Evolutionary conservation across 2,329 filamentous ascomycete genomes (phyloP).

Genomic region (Fusarium sp.): DNA sequence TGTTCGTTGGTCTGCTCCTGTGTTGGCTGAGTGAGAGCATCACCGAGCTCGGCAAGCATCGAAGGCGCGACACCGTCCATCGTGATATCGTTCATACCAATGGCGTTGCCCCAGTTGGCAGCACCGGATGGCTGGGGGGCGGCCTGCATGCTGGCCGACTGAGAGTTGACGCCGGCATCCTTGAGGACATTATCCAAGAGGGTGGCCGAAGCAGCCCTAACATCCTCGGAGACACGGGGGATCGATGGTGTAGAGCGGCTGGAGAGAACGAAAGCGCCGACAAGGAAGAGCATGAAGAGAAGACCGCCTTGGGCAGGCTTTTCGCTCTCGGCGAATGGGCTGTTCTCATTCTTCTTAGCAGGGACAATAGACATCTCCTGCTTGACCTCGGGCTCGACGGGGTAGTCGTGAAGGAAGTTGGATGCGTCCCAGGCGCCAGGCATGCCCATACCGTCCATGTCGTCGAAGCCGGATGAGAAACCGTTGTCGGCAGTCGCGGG

Average conservation of each 20-base stretch:
- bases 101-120: slow-evolving; percentile 54
- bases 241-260: slow-evolving; percentile 81
- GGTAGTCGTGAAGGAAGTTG: slow-evolving; percentile 77
- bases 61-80: slow-evolving; percentile 64
- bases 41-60: slow-evolving; percentile 75
- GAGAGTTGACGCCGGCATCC: slow-evolving; percentile 74
- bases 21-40: slow-evolving; percentile 78
- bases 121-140: slow-evolving; percentile 67
- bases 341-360: slow-evolving; percentile 63
- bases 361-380: slow-evolving; percentile 68
- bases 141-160: slow-evolving; percentile 59
- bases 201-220: slow-evolving; percentile 81
- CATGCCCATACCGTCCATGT: slow-evolving; percentile 88
- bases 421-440: slow-evolving; percentile 84
- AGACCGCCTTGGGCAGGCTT: slow-evolving; percentile 83
- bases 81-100: slow-evolving; percentile 60
- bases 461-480: slow-evolving; percentile 79
- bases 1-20: slow-evolving; percentile 91
- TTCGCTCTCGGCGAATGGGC: slow-evolving; percentile 63
- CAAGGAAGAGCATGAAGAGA: slow-evolving; percentile 94
- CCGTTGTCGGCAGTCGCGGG: slow-evolving; percentile 65
- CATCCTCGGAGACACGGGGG: slow-evolving; percentile 82
- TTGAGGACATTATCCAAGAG: slow-evolving; percentile 86
- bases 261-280: slow-evolving; percentile 95
- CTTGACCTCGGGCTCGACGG: slow-evolving; percentile 73